Conservation (phyloP, 805 yeast genomes). For the Cyberlindnera galapagoensis region DNA sequence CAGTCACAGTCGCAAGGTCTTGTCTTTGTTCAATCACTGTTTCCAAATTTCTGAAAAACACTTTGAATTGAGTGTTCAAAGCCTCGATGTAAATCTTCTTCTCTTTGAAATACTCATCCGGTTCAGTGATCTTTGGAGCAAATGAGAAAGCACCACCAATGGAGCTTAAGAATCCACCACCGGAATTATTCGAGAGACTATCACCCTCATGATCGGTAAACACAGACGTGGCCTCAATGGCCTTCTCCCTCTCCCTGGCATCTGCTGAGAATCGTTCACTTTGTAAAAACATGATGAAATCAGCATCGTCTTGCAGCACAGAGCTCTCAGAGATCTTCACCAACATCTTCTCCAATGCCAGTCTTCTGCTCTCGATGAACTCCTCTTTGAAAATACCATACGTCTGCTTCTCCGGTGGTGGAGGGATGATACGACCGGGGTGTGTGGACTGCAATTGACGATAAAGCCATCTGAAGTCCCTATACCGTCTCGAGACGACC, state of each 20-base stretch:
- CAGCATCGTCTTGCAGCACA: constrained; percentile 60
- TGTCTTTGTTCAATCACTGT: constrained; percentile 66
- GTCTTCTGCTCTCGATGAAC: constrained; percentile 79
- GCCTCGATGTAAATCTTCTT: constrained; percentile 63
- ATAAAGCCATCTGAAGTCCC: constrained; percentile 92
- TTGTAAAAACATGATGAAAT: constrained; percentile 71
- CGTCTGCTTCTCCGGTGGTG: constrained; percentile 92
- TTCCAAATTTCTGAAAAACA: constrained; percentile 66
- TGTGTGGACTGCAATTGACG: constrained; percentile 80
- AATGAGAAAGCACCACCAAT: constrained; percentile 61
- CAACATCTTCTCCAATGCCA: constrained; percentile 83
- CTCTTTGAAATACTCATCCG: constrained; percentile 70
- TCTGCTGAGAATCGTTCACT: constrained; percentile 66
- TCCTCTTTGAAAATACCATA: constrained; percentile 89
- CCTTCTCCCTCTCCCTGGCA: constrained; percentile 57
- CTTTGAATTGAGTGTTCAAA: constrained; percentile 65
- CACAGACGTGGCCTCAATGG: constrained; percentile 40
- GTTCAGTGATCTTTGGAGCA: constrained; percentile 62
- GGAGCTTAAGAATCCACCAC: constrained; percentile 62
- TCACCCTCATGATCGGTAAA: constrained; percentile 25
- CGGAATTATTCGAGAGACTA: constrained; percentile 25
- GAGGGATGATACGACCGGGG: constrained; percentile 89
- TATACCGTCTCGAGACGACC: constrained; percentile 75
- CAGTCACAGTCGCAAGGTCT: constrained; percentile 62
- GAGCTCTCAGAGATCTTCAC: constrained; percentile 55